phyloP scores from a whole-genome alignment of 78 protist genomes.

The Mantamonas sphyraenae region DNA sequence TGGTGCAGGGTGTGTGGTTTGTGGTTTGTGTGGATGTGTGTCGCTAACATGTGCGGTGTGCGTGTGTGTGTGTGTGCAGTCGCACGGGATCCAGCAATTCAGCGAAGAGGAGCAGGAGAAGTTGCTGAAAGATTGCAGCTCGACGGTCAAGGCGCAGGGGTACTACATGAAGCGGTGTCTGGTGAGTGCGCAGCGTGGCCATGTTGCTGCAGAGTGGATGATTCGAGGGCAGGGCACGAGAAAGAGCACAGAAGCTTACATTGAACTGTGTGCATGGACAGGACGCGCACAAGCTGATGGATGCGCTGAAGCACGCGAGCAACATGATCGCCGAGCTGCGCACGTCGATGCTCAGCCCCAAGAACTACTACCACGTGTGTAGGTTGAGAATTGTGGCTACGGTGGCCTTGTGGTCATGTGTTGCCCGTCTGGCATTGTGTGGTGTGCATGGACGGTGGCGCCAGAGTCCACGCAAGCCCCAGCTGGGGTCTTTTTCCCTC shows the following conservation, averaged over 20 bases:
- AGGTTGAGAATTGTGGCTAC: not conserved
- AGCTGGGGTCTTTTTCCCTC: too few relatives aligned
- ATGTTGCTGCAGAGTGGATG: not conserved
- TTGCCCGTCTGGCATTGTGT: too few relatives aligned
- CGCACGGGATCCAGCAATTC: too few relatives aligned
- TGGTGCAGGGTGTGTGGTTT: too few relatives aligned
- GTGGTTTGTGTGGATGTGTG: too few relatives aligned
- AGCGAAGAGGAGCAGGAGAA: constrained; percentile 61
- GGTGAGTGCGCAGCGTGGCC: constrained; percentile 26
- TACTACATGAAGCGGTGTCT: constrained; percentile 67
- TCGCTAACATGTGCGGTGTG: too few relatives aligned
- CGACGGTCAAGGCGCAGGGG: constrained; percentile 59
- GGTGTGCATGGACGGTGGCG: too few relatives aligned
- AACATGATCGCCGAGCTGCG: constrained; percentile 82
- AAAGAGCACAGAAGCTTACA: not conserved
- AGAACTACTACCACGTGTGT: constrained; percentile 87
- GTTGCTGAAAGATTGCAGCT: constrained; percentile 47
- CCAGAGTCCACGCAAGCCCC: too few relatives aligned
- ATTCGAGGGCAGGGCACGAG: not conserved
- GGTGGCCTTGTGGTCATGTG: not conserved
- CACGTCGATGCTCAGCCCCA: constrained; percentile 81
- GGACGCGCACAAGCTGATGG: constrained; percentile 69
- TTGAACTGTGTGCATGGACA: not conserved
- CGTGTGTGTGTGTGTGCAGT: too few relatives aligned
- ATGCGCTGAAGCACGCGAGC: constrained; percentile 78